Evolutionary conservation across 2,329 filamentous ascomycete genomes (phyloP), one percentile per base, ranked within the genome.

Genomic region (Scedosporium minutisporum): DNA sequence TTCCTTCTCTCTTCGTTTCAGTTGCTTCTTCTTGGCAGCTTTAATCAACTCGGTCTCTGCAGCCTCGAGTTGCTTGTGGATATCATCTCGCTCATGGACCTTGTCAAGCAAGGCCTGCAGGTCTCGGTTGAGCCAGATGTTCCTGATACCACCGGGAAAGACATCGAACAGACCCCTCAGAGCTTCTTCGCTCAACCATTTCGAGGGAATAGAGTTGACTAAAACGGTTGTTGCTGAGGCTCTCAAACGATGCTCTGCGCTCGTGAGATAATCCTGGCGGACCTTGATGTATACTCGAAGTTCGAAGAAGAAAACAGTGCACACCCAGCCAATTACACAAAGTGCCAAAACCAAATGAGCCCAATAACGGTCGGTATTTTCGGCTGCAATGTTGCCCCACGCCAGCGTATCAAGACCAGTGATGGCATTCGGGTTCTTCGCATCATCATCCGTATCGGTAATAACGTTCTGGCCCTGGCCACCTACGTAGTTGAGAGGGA

Each of bases 61-160:
- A 7, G 76, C 75, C 71, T 99, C 95, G 0, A 99, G 82, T 63
- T 80, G 78, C 51, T 81, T 73, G 57, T 93, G 91, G 14, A 96
- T 77, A 7, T 82, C 76, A 65, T 92, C 85, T 55, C 95, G 84
- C 66, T 85, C 78, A 58, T 90, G 83, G 57, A 97, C 89, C 72
- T 97, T 97, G 65, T 93, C 88, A 57, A 90, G 82, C 10, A 99
- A 82, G 7, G 87, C 82, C 53, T 93, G 90, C 67, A 91, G 88
- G 71, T 99, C 90, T 65, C 93, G 85, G 64, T 97, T 99, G 68
- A 99, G 87, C 93, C 93, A 99, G 57, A 99, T 90, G 68, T 97
- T 97, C 64, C 91, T 86, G 70, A 99, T 88, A 33, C 95, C 95
- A 21, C 95, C 95, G 0, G 95, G 95, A 68, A 97, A 97, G 1